Evolutionary conservation across 768 basidiomycete genomes (phyloP), one percentile per base, ranked within the genome.

Genomic region (Russula foetens): DNA sequence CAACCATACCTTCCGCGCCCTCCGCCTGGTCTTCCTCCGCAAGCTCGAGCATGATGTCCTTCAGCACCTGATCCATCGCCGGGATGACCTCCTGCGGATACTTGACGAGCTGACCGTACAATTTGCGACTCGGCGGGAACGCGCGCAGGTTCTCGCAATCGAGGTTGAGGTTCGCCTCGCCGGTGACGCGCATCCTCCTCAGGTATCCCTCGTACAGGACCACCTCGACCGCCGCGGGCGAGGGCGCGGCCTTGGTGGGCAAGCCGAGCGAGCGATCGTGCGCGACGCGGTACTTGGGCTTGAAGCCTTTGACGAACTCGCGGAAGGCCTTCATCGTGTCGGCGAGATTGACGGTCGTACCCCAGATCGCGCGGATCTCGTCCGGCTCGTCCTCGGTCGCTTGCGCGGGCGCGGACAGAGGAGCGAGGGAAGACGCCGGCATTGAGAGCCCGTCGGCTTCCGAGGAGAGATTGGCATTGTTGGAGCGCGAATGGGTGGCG

Each of bases 31-130:
- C 93, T 65, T 83, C 77, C 52, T 95, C 91, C 0, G 90, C 92
- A 45, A 89, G 70, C 66, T 92, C 90, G 54, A 98, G 74, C 89
- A 98, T 90, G 52, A 90, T 75, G 69, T 98, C 96, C 73, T 95
- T 94, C 66, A 98, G 75, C 0, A 93, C 87, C 68, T 96, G 92
- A 77, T 99, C 97, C 89, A 98, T 94, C 24, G 91, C 92, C 1
- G 97, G 96, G 50, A 99, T 81, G 49, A 98, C 86, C 77, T 99
- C 97, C 72, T 98, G 95, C 0, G 97, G 97, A 73, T 97, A 98
- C 69, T 92, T 94, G 62, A 85, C 73, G 4, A 99, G 81, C 69
- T 97, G 93, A 21, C 76, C 76, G 69, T 92, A 83, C 17, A 99
- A 77, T 71, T 93, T 97, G 69, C 82, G 85, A 59, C 84, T 84